Conservation (phyloP, 169 alveolate genomes). For the Eimeria falciformis region DNA sequence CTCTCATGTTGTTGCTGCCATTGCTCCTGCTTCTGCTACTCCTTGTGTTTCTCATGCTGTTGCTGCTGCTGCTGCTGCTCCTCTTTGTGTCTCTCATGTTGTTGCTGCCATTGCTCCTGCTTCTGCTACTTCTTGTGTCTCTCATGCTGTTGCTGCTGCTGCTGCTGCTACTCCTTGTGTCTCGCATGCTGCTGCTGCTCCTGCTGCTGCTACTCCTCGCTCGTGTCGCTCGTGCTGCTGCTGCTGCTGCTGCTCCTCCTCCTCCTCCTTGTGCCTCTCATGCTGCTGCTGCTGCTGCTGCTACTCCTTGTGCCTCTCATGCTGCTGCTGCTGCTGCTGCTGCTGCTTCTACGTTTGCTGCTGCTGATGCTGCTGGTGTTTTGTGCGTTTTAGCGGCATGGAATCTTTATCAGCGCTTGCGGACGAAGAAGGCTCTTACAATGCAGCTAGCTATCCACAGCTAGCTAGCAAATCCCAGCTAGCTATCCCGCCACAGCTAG, state of each 20-base stretch:
- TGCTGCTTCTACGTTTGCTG: neutral
- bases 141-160: slow-evolving; percentile 42
- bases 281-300: neutral
- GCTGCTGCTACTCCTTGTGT: neutral
- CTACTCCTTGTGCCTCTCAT: neutral
- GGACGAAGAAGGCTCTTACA: neutral
- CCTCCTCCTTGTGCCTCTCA: neutral
- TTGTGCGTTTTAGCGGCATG: slow-evolving; percentile 36
- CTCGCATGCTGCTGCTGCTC: neutral
- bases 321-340: neutral
- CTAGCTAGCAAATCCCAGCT: neutral
- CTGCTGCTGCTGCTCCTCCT: neutral
- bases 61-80: neutral
- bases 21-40: neutral
- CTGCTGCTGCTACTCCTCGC: neutral
- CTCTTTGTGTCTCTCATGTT: neutral
- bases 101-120: neutral
- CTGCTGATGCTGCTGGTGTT: neutral
- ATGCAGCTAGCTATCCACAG: neutral
- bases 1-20: neutral
- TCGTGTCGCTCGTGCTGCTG: slow-evolving; percentile 1
- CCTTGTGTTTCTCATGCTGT: neutral
- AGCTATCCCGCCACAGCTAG: neutral
- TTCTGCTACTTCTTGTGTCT: neutral
- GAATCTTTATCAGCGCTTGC: neutral